Evolutionary conservation across 2,329 filamentous ascomycete species (phyloP), one percentile per base, ranked within the genome.

Genomic region (Xylaria sp.): DNA sequence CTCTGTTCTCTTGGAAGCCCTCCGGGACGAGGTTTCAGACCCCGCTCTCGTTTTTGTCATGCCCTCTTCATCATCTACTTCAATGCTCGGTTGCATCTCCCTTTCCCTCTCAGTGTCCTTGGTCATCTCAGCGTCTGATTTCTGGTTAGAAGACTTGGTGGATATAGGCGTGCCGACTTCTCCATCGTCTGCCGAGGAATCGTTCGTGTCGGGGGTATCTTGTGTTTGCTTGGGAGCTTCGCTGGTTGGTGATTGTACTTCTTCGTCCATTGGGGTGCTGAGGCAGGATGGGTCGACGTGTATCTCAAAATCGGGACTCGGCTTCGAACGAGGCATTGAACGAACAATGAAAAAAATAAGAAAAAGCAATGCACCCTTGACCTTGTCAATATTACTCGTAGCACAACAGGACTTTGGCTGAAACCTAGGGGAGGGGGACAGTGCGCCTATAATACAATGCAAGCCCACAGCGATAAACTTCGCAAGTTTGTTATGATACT

Each of bases 211-310:
- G 10, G 6, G 27, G 12, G 51, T 18, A 27, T 58, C 21, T 9
- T 16, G 37, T 10, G 54, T 53, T 47, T 57, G 51, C 27, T n/a
- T 58, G 57, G 47, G 9, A 2, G 70, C 60, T 21, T 75, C 68
- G 72, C 72, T 73, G 32, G 44, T 47, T n/a, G 42, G 51, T 21
- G 70, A 59, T n/a, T 61, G 62, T 47, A 66, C 72, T 37, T 78
- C 74, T 68, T 84, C 80, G 73, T 82, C 79, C 78, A 83, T 82
- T 65, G 79, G 78, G 50, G 78, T 79, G 74, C 77, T 82, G 63
- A 82, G 55, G 73, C 82, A 85, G 63, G 82, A 84, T 51, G 77
- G 75, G 74, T 87, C 84, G 74, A 84, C 79, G 79, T 84, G 82
- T 71, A 84, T 86, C 9, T 84, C 77, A 69, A 86, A 85, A 71